These are phyloP conservation scores for sunflower (Helianthus annuus) DNA, from an alignment of 129 eudicot species.

Conservation along the genomic window HanXRQr2.0-SUNRISE NC_035445.2:157854945-157855444, in stretches of 20 bases:
- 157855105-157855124: conserved; percentile 50
- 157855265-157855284: conserved; percentile 46
- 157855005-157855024: conserved; percentile 43
- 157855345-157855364: conserved; percentile 25
- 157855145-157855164: conserved; percentile 48
- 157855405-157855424: conserved; percentile 49
- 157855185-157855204: conserved; percentile 58
- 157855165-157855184: conserved; percentile 51
- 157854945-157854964: too few relatives aligned
- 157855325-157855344: not conserved
- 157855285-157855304: not conserved
- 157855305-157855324: not conserved
- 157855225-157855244: conserved; percentile 62
- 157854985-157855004: conserved; percentile 33
- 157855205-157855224: conserved; percentile 57
- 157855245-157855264: conserved; percentile 63
- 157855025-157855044: conserved; percentile 50
- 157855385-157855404: conserved; percentile 45
- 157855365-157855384: conserved; percentile 44
- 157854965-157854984: conserved; percentile 21
- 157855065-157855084: conserved; percentile 48
- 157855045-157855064: conserved; percentile 55
- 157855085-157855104: conserved; percentile 51
- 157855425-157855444: conserved; percentile 41
- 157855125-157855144: conserved; percentile 46